Conservation (phyloP, 371 early-diverging fungal genomes). For the Zychaea mexicana region DNA sequence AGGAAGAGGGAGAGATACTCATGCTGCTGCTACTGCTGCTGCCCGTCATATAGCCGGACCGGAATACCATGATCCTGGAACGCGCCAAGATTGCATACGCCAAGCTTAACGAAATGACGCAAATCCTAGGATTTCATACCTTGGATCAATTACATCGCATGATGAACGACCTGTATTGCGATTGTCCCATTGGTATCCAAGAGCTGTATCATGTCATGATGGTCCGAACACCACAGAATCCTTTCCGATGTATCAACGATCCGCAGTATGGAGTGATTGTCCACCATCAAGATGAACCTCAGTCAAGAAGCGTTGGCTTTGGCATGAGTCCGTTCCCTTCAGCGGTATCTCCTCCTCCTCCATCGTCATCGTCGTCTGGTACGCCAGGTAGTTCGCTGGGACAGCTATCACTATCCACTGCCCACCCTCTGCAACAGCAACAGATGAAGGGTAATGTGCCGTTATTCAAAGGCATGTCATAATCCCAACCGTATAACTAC, state of each 20-base stretch:
- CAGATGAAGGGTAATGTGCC: slow-evolving; percentile 5
- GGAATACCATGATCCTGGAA: slow-evolving; percentile 22
- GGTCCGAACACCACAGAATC: slow-evolving; percentile 6
- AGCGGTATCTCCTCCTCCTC: not conserved
- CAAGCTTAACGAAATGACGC: slow-evolving; percentile 23
- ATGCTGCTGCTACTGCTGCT: not conserved
- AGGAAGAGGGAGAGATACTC: not conserved
- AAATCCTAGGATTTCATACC: slow-evolving; percentile 15
- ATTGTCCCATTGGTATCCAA: slow-evolving; percentile 20
- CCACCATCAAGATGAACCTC: slow-evolving; percentile 12
- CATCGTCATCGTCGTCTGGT: no score
- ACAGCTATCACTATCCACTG: not conserved
- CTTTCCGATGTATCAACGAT: slow-evolving; percentile 28
- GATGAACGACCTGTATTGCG: slow-evolving; percentile 27
- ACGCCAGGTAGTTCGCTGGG: not conserved
- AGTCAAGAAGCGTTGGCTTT: not conserved
- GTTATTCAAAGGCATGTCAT: slow-evolving; percentile 14
- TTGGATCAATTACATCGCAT: slow-evolving; percentile 31
- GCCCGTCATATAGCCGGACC: slow-evolving; percentile 21
- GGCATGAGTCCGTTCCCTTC: not conserved
- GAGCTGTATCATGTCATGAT: slow-evolving; percentile 25
- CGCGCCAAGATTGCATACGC: slow-evolving; percentile 25
- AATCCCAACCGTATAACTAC: no score
- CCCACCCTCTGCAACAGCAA: slow-evolving; percentile 7
- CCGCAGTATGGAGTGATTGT: slow-evolving; percentile 26